phyloP scores from a whole-genome alignment of 345 rosid genomes.

The Adansonia digitata region DNA sequence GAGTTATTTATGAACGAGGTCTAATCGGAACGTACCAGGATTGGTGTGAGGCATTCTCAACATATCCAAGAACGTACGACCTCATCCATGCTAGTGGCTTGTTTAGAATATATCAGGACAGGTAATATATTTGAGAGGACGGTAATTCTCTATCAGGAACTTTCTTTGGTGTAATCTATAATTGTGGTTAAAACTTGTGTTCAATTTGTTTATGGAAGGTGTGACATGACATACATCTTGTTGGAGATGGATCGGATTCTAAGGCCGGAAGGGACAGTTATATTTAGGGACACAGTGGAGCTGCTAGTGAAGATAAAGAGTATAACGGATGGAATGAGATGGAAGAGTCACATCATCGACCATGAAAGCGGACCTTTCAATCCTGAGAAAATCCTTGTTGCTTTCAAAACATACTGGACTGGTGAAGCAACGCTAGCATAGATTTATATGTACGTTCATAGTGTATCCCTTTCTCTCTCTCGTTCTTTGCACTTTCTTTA shows the following conservation, averaged over 20 bases:
- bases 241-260: slow-evolving; percentile 96
- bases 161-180: background rate
- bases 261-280: slow-evolving; percentile 93
- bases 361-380: slow-evolving; percentile 94
- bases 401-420: slow-evolving; percentile 87
- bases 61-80: slow-evolving; percentile 96
- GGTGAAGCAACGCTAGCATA: slow-evolving; percentile 39
- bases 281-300: slow-evolving; percentile 86
- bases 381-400: slow-evolving; percentile 88
- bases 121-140: slow-evolving; percentile 36
- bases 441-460: slow-evolving; percentile 3
- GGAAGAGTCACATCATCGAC: slow-evolving; percentile 73
- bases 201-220: slow-evolving; percentile 41
- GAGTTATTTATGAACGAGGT: slow-evolving; percentile 79
- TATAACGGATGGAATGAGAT: slow-evolving; percentile 78
- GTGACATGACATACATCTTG: slow-evolving; percentile 69
- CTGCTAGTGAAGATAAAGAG: slow-evolving; percentile 62
- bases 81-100: slow-evolving; percentile 79
- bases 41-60: slow-evolving; percentile 97
- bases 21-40: slow-evolving; percentile 83
- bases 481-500: background rate
- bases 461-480: background rate
- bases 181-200: slow-evolving; percentile 10
- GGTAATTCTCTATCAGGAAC: slow-evolving; percentile 1
- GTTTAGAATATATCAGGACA: slow-evolving; percentile 76